Base-by-base conservation (phyloP, 345 rosid species). In the Syzygium aqueum region DNA sequence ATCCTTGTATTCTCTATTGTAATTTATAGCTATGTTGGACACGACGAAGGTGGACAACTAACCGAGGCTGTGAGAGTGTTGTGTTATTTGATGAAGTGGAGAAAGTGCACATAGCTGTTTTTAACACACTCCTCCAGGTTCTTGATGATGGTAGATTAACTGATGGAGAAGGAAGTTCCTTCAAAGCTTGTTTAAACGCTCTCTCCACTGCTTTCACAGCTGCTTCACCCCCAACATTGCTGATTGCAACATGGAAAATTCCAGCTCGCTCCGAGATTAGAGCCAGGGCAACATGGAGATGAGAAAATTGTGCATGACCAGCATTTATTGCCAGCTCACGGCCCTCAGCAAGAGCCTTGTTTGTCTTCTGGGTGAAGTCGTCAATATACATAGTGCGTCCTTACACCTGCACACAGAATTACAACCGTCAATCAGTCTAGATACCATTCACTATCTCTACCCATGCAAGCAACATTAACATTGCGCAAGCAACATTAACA, bases 31-130 rank as follows among this genome's bases (percentile, higher is more conserved):
- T 97, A 97, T 85, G 96, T 97, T 27, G 99, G 99, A 84, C 99
- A 97, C 5, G 98, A 96, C 83, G 97, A 97, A 94, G 98, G 99
- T 50, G 99, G 99, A 14, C 99, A 97, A 57, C 92, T 97, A 3
- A 97, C 99, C 0, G 99, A 97, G 84, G 98, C 98, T 43, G 98
- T 97, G 59, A 95, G 99, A 95, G 99, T 51, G 98, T 96, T 1
- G 90, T 96, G 11, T 89, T 97, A 23, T 97, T 97, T 83, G 99
- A 97, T 86, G 98, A 96, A 92, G 99, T 96, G 80, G 99, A 97
- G 92, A 97, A 96, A 85, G 98, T 99, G 13, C 99, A 95, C 63
- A 89, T 94, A n/a, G 89, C 99, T 52, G 98, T 97, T 3, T 96
- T 97, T 77, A 97, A 97, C 90, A 94, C 98, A 1, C 94, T 97